A percentile compares a stretch with the other conserved stretches of the same genome.
Conservation (phyloP, 176 grass and related monocot species). For the Coix lacrymajobi region DNA sequence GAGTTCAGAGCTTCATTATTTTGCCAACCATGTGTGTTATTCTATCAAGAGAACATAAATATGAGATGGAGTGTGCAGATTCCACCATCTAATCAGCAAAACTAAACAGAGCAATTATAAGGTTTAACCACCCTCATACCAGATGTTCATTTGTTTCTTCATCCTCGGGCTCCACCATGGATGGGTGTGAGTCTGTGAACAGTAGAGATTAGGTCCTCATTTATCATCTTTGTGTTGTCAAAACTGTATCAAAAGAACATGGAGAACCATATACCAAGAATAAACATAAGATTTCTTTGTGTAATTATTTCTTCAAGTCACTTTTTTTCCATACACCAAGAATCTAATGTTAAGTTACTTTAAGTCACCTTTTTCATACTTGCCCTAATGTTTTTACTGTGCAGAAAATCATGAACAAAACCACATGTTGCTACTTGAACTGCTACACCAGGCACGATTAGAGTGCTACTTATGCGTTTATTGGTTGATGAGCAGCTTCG, state of each 20-base stretch:
- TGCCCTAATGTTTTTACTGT: slow-evolving; percentile 1
- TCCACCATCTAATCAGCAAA: not conserved
- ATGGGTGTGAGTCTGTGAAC: slow-evolving; percentile 38
- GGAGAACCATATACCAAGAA: not conserved
- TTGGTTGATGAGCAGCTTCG: not conserved
- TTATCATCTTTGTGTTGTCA: slow-evolving; percentile 13
- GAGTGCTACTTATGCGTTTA: not conserved
- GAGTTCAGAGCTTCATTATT: slow-evolving; percentile 44
- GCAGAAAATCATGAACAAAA: slow-evolving; percentile 5
- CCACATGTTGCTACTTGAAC: not conserved
- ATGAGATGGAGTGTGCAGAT: slow-evolving; percentile 18
- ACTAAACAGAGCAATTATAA: slow-evolving; percentile 7
- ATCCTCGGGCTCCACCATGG: slow-evolving; percentile 41
- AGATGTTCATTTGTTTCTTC: slow-evolving; percentile 48
- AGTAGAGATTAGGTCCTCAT: not conserved
- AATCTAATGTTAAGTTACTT: not conserved
- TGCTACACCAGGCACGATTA: not conserved
- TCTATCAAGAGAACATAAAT: slow-evolving; percentile 53
- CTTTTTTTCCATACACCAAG: not conserved
- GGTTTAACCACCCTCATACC: slow-evolving; percentile 32
- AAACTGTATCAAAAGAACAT: not conserved
- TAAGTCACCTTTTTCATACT: not conserved
- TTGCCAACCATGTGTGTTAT: slow-evolving; percentile 43
- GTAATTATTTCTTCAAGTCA: not conserved
- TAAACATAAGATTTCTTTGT: not conserved